Evolutionary conservation across 805 yeast species (phyloP).

Genomic region (Monosporozyma siamensis): DNA sequence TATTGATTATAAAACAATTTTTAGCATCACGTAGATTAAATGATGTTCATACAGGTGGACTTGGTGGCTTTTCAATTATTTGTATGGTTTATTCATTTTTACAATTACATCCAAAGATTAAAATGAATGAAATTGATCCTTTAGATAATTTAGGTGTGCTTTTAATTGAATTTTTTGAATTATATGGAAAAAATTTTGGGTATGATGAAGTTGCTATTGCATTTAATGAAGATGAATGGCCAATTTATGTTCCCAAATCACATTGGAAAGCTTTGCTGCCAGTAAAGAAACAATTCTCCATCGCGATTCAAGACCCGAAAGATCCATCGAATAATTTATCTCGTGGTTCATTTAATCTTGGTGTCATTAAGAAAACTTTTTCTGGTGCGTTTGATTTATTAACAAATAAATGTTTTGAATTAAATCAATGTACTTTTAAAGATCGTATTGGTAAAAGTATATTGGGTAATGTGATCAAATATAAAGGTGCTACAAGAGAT

Average conservation of each 20-base stretch:
- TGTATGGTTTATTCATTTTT: conserved; percentile 78
- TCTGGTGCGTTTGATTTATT: conserved; percentile 78
- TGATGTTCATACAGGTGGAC: conserved; percentile 86
- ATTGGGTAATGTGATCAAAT: conserved; percentile 69
- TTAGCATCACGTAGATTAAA: conserved; percentile 67
- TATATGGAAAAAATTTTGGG: conserved; percentile 84
- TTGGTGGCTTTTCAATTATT: conserved; percentile 91
- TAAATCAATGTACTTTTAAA: conserved; percentile 56
- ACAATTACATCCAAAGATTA: conserved; percentile 65
- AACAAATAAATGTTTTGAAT: conserved; percentile 62
- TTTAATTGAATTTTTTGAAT: conserved; percentile 83
- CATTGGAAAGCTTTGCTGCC: conserved; percentile 38
- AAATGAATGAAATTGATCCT: conserved; percentile 57
- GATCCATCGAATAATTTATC: conserved; percentile 75
- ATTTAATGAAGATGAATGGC: conserved; percentile 41
- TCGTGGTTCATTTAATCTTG: conserved; percentile 71
- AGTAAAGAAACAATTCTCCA: conserved; percentile 41
- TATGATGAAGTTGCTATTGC: conserved; percentile 70
- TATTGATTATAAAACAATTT: conserved; percentile 76
- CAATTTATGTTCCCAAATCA: conserved; percentile 51
- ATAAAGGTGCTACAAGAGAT: conserved; percentile 64
- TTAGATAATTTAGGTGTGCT: conserved; percentile 75
- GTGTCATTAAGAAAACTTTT: conserved; percentile 75
- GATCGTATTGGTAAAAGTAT: conserved; percentile 64
- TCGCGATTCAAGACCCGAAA: conserved; percentile 84